These are phyloP conservation scores for Croton laevigatus DNA, from an alignment of 441 rosid genomes.

Conservation along the genomic window DNA sequence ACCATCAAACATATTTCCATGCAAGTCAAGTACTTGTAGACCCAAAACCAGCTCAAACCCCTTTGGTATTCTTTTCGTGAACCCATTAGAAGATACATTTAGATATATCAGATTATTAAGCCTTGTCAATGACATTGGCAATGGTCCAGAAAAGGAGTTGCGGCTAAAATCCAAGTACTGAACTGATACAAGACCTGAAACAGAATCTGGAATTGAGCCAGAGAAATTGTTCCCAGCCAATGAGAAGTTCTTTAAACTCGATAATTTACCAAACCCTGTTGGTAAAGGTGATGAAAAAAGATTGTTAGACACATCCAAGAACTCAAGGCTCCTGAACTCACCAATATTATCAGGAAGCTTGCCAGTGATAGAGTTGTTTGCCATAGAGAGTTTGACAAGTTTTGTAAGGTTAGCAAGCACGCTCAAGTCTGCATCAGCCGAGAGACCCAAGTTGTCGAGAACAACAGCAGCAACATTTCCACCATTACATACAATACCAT, in stretches of 20 bases:
- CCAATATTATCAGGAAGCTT: constrained; percentile 59
- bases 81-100: constrained; percentile 71
- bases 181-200: constrained; percentile 60
- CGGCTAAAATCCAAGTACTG: constrained; percentile 85
- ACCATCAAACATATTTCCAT: constrained; percentile 73
- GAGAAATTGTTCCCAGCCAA: constrained; percentile 91
- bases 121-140: constrained; percentile 57
- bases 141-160: constrained; percentile 73
- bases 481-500: constrained; percentile 89
- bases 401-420: constrained; percentile 74
- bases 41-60: constrained; percentile 63
- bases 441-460: constrained; percentile 69
- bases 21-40: constrained; percentile 83
- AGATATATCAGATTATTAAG: constrained; percentile 56
- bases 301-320: constrained; percentile 76
- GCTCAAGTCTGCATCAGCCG: constrained; percentile 78
- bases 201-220: constrained; percentile 66
- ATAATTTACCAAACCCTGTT: constrained; percentile 54
- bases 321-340: constrained; percentile 64
- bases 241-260: constrained; percentile 64
- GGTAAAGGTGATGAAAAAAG: constrained; percentile 67
- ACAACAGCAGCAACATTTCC: constrained; percentile 90
- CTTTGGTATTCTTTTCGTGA: constrained; percentile 57
- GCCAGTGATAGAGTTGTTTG: constrained; percentile 79
- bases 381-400: constrained; percentile 89